A percentile compares a stretch with the other conserved stretches of the same genome.
phyloP scores from a whole-genome alignment of 192 early-diverging fungal species.

The Entophlyctis helioformis region DNA sequence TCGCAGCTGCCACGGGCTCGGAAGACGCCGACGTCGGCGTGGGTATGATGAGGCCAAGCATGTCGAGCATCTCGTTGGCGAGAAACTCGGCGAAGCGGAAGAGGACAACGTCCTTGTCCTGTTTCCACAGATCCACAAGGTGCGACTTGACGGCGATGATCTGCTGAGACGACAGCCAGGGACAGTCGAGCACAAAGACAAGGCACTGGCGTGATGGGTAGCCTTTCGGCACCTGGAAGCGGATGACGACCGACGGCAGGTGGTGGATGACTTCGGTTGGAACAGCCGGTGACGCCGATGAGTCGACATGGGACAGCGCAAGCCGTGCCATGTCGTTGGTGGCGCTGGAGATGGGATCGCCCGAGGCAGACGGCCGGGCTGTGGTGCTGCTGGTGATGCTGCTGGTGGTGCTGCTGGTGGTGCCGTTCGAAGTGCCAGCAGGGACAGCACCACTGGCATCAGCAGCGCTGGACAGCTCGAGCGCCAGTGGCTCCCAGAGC shows the following conservation, averaged over 20 bases:
- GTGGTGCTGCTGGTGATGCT: no score
- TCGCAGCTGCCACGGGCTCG: not conserved
- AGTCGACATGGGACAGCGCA: no score
- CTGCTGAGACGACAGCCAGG: constrained; percentile 1
- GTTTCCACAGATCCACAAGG: constrained; percentile 6
- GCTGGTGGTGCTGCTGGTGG: no score
- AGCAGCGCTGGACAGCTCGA: no score
- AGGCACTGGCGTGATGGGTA: constrained; percentile 3
- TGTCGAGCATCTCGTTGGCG: not conserved
- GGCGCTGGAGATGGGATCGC: no score
- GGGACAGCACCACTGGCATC: no score
- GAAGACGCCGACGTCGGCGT: not conserved
- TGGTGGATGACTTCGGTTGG: not conserved
- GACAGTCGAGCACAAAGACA: constrained; percentile 1
- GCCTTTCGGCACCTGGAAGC: not conserved
- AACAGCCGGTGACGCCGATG: no score
- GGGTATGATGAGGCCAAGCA: not conserved
- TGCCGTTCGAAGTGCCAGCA: no score
- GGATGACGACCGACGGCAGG: constrained; percentile 6
- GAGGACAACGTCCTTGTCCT: constrained; percentile 5
- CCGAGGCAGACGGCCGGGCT: no score
- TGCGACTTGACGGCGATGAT: no score
- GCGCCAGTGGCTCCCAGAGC: no score
- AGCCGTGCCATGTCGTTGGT: no score
- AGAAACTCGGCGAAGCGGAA: constrained; percentile 4